Conservation (phyloP, 2,329 filamentous ascomycete genomes). For the Stylonectria norvegica region DNA sequence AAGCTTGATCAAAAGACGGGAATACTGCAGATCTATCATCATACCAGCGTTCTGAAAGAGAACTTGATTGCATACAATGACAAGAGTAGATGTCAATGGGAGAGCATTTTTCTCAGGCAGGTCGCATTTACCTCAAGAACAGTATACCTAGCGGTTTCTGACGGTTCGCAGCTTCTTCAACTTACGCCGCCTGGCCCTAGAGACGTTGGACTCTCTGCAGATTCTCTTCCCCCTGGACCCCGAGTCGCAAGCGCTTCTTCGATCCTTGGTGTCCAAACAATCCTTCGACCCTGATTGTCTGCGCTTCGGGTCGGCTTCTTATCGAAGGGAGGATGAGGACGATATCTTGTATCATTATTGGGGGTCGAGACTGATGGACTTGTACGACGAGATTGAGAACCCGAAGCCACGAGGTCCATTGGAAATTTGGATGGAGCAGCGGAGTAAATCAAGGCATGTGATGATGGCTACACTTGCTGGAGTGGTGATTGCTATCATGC, state of each 20-base stretch:
- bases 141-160: too few species aligned
- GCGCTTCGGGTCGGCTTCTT: neutral
- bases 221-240: constrained; percentile 4
- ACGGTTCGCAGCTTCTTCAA: too few species aligned
- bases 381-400: constrained; percentile 1
- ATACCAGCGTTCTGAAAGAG: constrained; percentile 5
- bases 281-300: constrained; percentile 5
- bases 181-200: constrained; percentile 4
- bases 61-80: neutral
- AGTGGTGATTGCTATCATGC: neutral
- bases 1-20: neutral
- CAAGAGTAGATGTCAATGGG: too few species aligned
- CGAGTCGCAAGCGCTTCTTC: constrained; percentile 1
- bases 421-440: constrained; percentile 1
- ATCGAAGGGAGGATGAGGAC: constrained; percentile 1
- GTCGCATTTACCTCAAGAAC: too few species aligned
- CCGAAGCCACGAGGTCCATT: neutral
- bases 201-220: constrained; percentile 3
- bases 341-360: neutral
- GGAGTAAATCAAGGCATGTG: neutral
- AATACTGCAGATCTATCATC: constrained; percentile 3
- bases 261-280: constrained; percentile 1
- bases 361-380: neutral
- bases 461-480: constrained; percentile 3
- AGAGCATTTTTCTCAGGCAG: too few species aligned